A percentile compares a stretch with the other conserved stretches of the same genome.
phyloP scores from a whole-genome alignment of 1,139 yeast genomes.

The Schwanniomyces etchellsii region DNA sequence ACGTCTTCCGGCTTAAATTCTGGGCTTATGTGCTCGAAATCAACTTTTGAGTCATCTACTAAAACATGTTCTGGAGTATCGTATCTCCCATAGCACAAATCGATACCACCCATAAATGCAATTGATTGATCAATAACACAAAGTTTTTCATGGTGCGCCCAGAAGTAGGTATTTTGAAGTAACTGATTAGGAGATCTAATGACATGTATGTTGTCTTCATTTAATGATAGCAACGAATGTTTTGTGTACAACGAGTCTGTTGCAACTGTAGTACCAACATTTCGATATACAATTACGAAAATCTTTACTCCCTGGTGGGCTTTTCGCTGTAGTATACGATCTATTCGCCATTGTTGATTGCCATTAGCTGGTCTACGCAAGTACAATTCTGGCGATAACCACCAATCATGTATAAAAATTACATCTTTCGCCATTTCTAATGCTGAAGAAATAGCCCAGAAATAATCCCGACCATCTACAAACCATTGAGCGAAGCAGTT shows the following conservation, averaged over 20 bases:
- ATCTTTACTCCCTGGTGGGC: constrained; percentile 95
- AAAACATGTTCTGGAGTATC: constrained; percentile 96
- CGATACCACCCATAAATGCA: constrained; percentile 93
- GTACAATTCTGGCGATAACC: constrained; percentile 93
- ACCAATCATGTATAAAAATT: constrained; percentile 96
- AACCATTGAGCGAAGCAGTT: constrained; percentile 93
- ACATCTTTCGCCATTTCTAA: constrained; percentile 92
- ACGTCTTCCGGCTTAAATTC: constrained; percentile 30
- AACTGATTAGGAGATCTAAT: constrained; percentile 95
- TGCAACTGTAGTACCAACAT: constrained; percentile 89
- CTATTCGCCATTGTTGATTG: constrained; percentile 90
- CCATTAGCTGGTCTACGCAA: constrained; percentile 93
- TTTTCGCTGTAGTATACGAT: constrained; percentile 78
- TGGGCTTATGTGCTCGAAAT: constrained; percentile 29
- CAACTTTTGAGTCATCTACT: constrained; percentile 59
- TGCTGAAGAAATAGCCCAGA: constrained; percentile 94
- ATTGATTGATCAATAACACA: constrained; percentile 82
- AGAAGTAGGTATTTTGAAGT: constrained; percentile 86
- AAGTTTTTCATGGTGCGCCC: constrained; percentile 99
- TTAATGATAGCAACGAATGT: constrained; percentile 80
- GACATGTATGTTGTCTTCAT: constrained; percentile 78
- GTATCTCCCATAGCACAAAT: constrained; percentile 89
- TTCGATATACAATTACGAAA: constrained; percentile 89
- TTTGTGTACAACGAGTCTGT: constrained; percentile 94
- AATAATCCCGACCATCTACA: constrained; percentile 94